Percentiles rank a stretch among this genome's conserved stretches.
phyloP scores from a whole-genome alignment of 2,329 filamentous ascomycete genomes.

The Chrysoporthe austroafricana region DNA sequence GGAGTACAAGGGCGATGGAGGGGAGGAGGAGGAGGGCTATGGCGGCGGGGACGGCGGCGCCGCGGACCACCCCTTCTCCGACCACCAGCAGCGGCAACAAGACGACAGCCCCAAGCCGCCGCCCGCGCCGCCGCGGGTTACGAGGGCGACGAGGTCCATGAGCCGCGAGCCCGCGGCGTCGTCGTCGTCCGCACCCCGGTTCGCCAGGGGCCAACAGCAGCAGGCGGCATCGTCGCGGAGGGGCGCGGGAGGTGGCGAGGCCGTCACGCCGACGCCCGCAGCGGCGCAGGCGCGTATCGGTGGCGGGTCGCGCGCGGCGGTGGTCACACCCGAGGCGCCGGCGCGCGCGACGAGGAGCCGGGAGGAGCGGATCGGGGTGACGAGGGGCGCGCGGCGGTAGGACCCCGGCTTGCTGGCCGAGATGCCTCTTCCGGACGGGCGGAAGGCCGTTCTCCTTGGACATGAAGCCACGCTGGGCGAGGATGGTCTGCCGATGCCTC shows the following conservation, averaged over 20 bases:
- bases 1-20: constrained; percentile 2
- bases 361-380: constrained; percentile 38
- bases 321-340: constrained; percentile 33
- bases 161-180: constrained; percentile 18
- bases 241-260: constrained; percentile 2
- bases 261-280: constrained; percentile 20
- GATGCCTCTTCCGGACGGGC: too few relatives aligned
- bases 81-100: not conserved
- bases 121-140: constrained; percentile 22
- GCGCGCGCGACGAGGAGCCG: constrained; percentile 35
- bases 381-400: constrained; percentile 32
- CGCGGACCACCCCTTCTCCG: constrained; percentile 1
- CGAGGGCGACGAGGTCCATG: constrained; percentile 25
- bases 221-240: constrained; percentile 1
- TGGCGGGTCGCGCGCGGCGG: not conserved
- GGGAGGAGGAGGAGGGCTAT: not conserved
- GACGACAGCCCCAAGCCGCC: constrained; percentile 15
- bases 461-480: too few relatives aligned
- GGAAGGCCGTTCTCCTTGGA: too few relatives aligned
- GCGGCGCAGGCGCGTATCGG: not conserved
- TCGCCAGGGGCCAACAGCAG: not conserved
- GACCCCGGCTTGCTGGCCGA: too few relatives aligned
- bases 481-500: too few relatives aligned
- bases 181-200: constrained; percentile 1
- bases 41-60: not conserved